A percentile compares a stretch with the other conserved stretches of the same genome.
Evolutionary conservation across 768 basidiomycete species (phyloP).

Genomic region (Leccinum fibrillosum): DNA sequence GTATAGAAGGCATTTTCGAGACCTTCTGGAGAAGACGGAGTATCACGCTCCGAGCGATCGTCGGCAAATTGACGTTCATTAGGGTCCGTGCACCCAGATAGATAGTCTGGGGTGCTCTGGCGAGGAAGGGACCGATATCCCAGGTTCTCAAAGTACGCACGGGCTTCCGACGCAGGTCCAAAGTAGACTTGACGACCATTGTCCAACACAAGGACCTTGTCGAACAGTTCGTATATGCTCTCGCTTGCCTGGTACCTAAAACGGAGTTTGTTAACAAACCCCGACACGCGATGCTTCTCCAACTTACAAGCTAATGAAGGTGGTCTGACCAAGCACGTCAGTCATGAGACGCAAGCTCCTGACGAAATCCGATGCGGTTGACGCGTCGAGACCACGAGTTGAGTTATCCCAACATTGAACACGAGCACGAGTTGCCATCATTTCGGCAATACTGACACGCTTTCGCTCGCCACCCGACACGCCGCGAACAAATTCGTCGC

Average conservation of each 20-base stretch:
- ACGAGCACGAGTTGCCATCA: constrained; percentile 78
- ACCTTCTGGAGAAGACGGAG: constrained; percentile 60
- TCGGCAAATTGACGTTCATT: constrained; percentile 80
- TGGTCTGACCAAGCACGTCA: constrained; percentile 76
- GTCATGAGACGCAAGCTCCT: constrained; percentile 79
- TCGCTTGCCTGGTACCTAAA: constrained; percentile 77
- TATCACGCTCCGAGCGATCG: constrained; percentile 54
- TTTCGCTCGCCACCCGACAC: constrained; percentile 82
- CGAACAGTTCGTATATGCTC: constrained; percentile 72
- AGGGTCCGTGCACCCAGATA: constrained; percentile 79
- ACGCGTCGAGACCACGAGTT: constrained; percentile 78
- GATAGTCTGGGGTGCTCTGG: constrained; percentile 83
- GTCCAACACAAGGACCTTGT: constrained; percentile 84
- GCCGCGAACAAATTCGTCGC: constrained; percentile 82
- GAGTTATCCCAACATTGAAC: constrained; percentile 85
- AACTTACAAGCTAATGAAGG: constrained; percentile 70
- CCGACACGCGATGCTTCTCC: neutral
- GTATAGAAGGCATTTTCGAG: constrained; percentile 61
- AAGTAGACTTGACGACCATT: constrained; percentile 80
- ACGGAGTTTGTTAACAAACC: neutral
- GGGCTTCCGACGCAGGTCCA: constrained; percentile 70
- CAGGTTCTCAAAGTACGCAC: constrained; percentile 71
- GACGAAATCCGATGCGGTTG: constrained; percentile 84
- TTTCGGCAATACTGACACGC: constrained; percentile 80
- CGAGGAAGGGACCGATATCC: constrained; percentile 75